Evolutionary conservation across 2,329 filamentous ascomycete species (phyloP).

Genomic region (Aspergillus neotritici): DNA sequence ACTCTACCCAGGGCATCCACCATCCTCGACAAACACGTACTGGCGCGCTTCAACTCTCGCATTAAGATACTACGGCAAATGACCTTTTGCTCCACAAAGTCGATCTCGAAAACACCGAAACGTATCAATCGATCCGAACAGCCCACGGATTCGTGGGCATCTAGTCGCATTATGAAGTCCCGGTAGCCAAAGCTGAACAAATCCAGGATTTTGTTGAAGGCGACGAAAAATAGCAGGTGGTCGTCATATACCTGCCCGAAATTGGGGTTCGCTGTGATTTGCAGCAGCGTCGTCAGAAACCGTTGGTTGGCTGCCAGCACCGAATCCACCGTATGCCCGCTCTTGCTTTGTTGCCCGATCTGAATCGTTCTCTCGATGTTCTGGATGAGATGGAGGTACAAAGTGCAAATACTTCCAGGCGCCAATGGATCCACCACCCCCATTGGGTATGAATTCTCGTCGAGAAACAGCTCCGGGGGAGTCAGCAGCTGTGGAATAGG

Average conservation of each 20-base stretch:
- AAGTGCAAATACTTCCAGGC: slow-evolving; percentile 1
- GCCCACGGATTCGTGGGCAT: slow-evolving; percentile 3
- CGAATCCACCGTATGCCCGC: slow-evolving; percentile 5
- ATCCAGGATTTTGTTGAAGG: slow-evolving; percentile 9
- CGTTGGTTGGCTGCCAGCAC: slow-evolving; percentile 9
- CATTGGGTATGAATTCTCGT: not conserved
- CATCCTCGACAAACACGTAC: slow-evolving; percentile 6
- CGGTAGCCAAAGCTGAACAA: slow-evolving; percentile 8
- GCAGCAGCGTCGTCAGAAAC: slow-evolving; percentile 9
- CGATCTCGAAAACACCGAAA: slow-evolving; percentile 9
- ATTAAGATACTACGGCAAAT: slow-evolving; percentile 8
- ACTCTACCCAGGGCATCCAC: slow-evolving; percentile 7
- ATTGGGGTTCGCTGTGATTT: slow-evolving; percentile 2
- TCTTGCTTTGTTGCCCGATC: not conserved
- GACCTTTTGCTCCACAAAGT: slow-evolving; percentile 9
- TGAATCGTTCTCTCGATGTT: slow-evolving; percentile 10
- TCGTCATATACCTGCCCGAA: slow-evolving; percentile 6
- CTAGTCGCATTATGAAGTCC: slow-evolving; percentile 5
- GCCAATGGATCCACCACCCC: too few relatives aligned
- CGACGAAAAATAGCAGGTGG: slow-evolving; percentile 12
- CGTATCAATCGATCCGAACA: slow-evolving; percentile 6
- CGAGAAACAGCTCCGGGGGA: not conserved
- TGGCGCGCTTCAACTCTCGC: slow-evolving; percentile 10
- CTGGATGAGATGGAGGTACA: slow-evolving; percentile 9
- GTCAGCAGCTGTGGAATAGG: slow-evolving; percentile 1